phyloP scores from a whole-genome alignment of 257 asterid species.

The Primulina tabacum region DNA sequence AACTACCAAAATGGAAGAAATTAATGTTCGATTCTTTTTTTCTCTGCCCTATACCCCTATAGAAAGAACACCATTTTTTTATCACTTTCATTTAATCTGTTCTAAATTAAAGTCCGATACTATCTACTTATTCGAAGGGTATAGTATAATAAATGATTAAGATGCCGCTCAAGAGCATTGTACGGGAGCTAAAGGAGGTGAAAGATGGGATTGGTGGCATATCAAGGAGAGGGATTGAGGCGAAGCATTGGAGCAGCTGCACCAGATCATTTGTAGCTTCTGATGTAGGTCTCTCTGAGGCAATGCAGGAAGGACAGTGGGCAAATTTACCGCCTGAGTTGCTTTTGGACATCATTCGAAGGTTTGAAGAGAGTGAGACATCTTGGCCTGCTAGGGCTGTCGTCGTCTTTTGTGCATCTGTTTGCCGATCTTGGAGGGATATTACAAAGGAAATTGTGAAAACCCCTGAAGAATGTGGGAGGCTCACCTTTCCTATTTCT shows the following conservation, averaged over 20 bases:
- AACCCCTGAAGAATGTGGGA: slow-evolving; percentile 94
- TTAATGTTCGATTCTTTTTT: no score
- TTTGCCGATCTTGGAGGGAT: slow-evolving; percentile 95
- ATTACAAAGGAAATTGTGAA: slow-evolving; percentile 88
- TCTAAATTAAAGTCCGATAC: neutral
- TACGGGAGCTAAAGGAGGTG: slow-evolving; percentile 72
- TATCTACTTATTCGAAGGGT: neutral
- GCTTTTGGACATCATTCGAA: slow-evolving; percentile 73
- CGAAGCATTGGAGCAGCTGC: slow-evolving; percentile 66
- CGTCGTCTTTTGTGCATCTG: slow-evolving; percentile 82
- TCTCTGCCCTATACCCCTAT: neutral
- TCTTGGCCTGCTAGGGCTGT: slow-evolving; percentile 93
- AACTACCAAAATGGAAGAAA: slow-evolving; percentile 7
- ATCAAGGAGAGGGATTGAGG: slow-evolving; percentile 62
- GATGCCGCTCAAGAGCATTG: slow-evolving; percentile 83
- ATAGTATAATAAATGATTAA: slow-evolving; percentile 26
- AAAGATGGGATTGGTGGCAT: slow-evolving; percentile 82
- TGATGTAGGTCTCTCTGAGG: slow-evolving; percentile 51
- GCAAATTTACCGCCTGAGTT: slow-evolving; percentile 87
- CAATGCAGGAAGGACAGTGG: slow-evolving; percentile 84
- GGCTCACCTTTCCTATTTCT: slow-evolving; percentile 93
- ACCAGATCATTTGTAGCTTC: slow-evolving; percentile 67
- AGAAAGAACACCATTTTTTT: neutral
- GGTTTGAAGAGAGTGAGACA: slow-evolving; percentile 89
- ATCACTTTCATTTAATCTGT: neutral